phyloP scores from a whole-genome alignment of 495 filamentous ascomycete genomes.

The Neurospora tetrasperma region DNA sequence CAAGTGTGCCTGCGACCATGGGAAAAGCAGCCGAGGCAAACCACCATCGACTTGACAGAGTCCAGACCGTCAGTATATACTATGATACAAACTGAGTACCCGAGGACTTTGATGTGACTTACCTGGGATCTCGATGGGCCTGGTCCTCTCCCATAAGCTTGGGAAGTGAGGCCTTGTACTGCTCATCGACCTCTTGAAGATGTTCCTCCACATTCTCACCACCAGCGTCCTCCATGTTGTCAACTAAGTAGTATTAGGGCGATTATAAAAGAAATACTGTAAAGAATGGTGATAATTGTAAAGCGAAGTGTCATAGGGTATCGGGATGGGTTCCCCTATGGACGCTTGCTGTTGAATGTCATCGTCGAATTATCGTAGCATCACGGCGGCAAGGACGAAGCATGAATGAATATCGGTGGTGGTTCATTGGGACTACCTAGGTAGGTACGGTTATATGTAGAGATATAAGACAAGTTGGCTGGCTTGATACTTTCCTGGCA shows the following conservation, averaged over 20 bases:
- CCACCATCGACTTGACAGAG: constrained; percentile 60
- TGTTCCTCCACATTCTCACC: constrained; percentile 18
- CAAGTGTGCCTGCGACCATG: constrained; percentile 72
- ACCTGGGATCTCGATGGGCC: constrained; percentile 47
- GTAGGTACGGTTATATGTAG: not conserved
- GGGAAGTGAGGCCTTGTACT: constrained; percentile 6
- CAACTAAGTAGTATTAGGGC: not conserved
- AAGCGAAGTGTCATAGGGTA: not conserved
- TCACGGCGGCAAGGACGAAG: not conserved
- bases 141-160: constrained; percentile 20
- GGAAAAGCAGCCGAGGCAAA: constrained; percentile 75
- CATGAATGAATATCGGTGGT: not conserved
- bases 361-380: not conserved
- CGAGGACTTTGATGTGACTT: constrained; percentile 1
- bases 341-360: not conserved
- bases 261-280: not conserved
- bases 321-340: not conserved
- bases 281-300: too few species aligned
- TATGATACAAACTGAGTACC: not conserved
- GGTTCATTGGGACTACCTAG: not conserved
- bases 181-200: constrained; percentile 7
- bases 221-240: constrained; percentile 21
- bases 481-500: not conserved
- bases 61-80: not conserved
- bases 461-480: not conserved